Evolutionary conservation across 306 rosid genomes (phyloP), one percentile per base, ranked within the genome.

Genomic region (Herpetospermum pedunculosum): DNA sequence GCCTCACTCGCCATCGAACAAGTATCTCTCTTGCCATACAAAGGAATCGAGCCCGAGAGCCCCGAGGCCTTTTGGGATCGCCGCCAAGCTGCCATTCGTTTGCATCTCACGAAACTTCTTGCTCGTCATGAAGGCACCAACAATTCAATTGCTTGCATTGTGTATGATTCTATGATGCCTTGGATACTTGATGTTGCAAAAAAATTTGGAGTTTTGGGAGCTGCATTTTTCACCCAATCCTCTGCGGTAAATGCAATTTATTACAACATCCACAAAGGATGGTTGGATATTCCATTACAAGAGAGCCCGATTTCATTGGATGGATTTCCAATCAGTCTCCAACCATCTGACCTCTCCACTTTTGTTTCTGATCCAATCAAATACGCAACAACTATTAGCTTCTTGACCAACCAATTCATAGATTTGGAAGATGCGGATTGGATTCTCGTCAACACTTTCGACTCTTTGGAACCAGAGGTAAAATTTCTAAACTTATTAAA

Each of bases 101-200:
- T 50, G 35, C 50, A 77, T 53, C 60, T 83, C 8, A 60, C 57
- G 0, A 49, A 69, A 15, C 37, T 83, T 50, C 4, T 74, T 4
- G 19, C 52, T 15, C 75, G 70, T 12, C 72, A 52, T 8, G 16
- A 69, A 18, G 18, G 12, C 34, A 19, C 74, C 0, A 75, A 70
- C 7, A 23, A 53, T 12, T 78, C 49, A 2, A 80, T 83, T 11
- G 54, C 73, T 34, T 80, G 87, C 73, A 25, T 85, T 8, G 78
- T 83, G 1, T 85, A 85, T 10, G 85, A 83, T 50, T 80, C 83
- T 16, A 15, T 76, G 49, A 59, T 85, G 50, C 80, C 89, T 6
- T 83, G 85, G 89, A 83, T 83, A 2, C 73, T 78, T 40, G 87
- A 85, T 18, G 82, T 80, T 76, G 85, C 80, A 13, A 74, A 37